Percentiles rank a stretch among this genome's conserved stretches.
phyloP scores from a whole-genome alignment of 2,329 filamentous ascomycete genomes.

The Pseudopithomyces maydicus region DNA sequence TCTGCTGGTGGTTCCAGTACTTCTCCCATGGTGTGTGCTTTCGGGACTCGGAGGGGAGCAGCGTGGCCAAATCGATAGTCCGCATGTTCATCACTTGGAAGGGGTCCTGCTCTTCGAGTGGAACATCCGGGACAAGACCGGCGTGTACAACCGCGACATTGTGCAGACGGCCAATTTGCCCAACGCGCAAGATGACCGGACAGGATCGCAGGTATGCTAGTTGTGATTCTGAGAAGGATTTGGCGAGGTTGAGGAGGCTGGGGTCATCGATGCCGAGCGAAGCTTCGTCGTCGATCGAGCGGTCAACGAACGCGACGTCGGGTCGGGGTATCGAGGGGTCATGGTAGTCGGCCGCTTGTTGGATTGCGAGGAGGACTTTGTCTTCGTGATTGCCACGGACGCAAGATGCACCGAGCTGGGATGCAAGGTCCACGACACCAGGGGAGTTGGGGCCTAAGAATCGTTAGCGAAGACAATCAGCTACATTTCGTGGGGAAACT shows the following conservation, averaged over 20 bases:
- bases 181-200: slow-evolving; percentile 78
- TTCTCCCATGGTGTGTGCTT: slow-evolving; percentile 71
- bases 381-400: slow-evolving; percentile 96
- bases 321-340: slow-evolving; percentile 26
- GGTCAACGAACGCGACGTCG: slow-evolving; percentile 20
- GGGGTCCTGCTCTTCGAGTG: slow-evolving; percentile 73
- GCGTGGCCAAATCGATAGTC: slow-evolving; percentile 68
- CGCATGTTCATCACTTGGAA: slow-evolving; percentile 92
- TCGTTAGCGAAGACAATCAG: slow-evolving; percentile 6
- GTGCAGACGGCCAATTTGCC: slow-evolving; percentile 64
- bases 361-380: slow-evolving; percentile 71
- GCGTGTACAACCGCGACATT: slow-evolving; percentile 81
- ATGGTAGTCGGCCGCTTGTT: slow-evolving; percentile 40
- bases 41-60: slow-evolving; percentile 59
- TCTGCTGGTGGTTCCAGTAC: slow-evolving; percentile 55
- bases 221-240: slow-evolving; percentile 63
- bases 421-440: slow-evolving; percentile 77
- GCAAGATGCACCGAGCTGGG: slow-evolving; percentile 73
- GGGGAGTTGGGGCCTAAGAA: slow-evolving; percentile 70
- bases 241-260: slow-evolving; percentile 59
- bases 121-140: slow-evolving; percentile 78
- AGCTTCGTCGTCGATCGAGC: neutral
- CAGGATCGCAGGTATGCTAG: slow-evolving; percentile 71
- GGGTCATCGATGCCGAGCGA: slow-evolving; percentile 39
- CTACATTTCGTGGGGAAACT: neutral